phyloP scores from a whole-genome alignment of 1,139 yeast species.

The Protomyces arabidopsidicola region DNA sequence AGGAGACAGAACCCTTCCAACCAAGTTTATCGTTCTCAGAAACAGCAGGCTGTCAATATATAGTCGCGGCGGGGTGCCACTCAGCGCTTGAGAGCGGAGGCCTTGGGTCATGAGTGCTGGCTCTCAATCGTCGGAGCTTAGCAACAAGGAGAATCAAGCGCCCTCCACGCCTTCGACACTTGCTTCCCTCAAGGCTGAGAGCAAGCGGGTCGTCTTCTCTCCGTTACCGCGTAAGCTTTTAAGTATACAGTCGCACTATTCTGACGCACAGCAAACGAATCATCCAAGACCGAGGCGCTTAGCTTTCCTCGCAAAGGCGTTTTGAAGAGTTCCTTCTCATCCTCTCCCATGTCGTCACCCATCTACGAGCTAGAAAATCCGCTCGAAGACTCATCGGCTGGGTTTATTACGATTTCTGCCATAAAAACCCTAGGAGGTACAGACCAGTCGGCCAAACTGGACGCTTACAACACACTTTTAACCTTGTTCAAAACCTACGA shows the following conservation, averaged over 20 bases:
- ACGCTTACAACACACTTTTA: constrained; percentile 20
- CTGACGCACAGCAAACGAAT: constrained; percentile 1
- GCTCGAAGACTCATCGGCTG: background rate
- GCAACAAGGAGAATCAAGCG: constrained; percentile 21
- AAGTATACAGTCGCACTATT: background rate
- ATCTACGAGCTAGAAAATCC: background rate
- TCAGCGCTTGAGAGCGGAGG: too few species aligned
- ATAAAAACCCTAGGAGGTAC: constrained; percentile 6
- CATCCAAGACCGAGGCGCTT: constrained; percentile 4
- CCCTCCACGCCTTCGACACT: background rate
- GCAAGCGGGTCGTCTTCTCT: constrained; percentile 25
- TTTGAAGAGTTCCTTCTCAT: constrained; percentile 7
- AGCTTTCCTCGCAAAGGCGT: constrained; percentile 18
- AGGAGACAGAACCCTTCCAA: too few species aligned
- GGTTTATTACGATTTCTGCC: constrained; percentile 2
- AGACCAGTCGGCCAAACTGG: constrained; percentile 21
- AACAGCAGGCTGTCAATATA: too few species aligned
- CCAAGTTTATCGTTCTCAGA: too few species aligned
- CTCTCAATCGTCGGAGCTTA: constrained; percentile 11
- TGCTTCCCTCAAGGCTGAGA: background rate
- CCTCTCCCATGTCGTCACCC: constrained; percentile 12
- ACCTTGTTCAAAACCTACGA: constrained; percentile 16
- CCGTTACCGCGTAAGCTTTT: constrained; percentile 6
- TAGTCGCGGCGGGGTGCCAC: too few species aligned
- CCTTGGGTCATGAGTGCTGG: constrained; percentile 8